Conservation (phyloP, 164 flowering plant genomes). For the Vitis amurensis region DNA sequence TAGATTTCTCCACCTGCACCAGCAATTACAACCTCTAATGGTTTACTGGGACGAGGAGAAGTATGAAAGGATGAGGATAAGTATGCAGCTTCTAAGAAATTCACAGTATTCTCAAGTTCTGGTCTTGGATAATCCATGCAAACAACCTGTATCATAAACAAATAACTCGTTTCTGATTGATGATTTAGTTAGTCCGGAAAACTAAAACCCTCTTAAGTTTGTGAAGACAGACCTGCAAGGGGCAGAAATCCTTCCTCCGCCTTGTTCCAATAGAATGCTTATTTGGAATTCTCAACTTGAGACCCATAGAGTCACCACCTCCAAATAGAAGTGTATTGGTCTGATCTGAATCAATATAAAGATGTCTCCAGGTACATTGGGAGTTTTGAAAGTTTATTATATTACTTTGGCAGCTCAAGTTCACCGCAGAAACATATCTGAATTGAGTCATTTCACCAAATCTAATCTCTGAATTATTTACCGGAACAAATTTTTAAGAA, state of each 20-base stretch:
- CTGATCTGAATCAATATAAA: conserved; percentile 1
- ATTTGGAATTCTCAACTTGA: conserved; percentile 10
- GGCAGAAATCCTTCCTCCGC: conserved; percentile 11
- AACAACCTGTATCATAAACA: conserved; percentile 50
- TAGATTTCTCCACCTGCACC: conserved; percentile 70
- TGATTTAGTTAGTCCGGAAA: background rate
- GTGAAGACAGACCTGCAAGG: conserved; percentile 30
- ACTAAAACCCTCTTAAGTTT: background rate
- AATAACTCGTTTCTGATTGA: background rate
- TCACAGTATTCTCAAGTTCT: conserved; percentile 75
- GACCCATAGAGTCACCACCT: conserved; percentile 26
- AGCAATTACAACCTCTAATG: conserved; percentile 81
- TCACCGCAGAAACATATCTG: conserved; percentile 36
- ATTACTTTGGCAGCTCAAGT: conserved; percentile 22
- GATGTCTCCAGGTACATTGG: conserved; percentile 2
- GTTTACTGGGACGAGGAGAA: conserved; percentile 68
- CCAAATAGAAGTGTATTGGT: conserved; percentile 18
- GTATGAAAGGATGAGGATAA: conserved; percentile 74
- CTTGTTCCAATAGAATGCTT: conserved; percentile 8
- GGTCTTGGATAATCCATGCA: conserved; percentile 94
- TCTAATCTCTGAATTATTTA: no score
- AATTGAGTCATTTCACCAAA: conserved; percentile 28
- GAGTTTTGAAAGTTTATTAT: background rate
- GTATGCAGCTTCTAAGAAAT: conserved; percentile 83
- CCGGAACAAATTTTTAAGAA: no score